Conservation (phyloP, 1,284 basidiomycete genomes). For the Leccinum pallidistipes region DNA sequence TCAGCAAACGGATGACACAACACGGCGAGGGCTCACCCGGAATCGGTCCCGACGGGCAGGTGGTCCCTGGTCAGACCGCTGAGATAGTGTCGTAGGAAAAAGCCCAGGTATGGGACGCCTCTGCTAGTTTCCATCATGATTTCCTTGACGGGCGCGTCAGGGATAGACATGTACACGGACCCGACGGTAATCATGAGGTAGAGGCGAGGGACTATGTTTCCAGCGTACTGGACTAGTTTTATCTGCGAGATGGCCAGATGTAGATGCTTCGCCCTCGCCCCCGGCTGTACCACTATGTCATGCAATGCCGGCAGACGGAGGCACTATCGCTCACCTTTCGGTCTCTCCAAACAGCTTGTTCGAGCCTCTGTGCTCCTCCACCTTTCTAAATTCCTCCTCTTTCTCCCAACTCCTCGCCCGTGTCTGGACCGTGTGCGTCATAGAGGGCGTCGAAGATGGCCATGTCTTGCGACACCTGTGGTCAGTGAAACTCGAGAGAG, state of each 20-base stretch:
- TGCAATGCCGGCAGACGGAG: too few relatives aligned
- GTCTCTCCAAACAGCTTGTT: too few relatives aligned
- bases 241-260: constrained; percentile 77
- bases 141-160: constrained; percentile 91
- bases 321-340: too few relatives aligned
- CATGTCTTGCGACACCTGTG: too few relatives aligned
- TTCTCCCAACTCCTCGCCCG: too few relatives aligned
- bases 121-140: constrained; percentile 99
- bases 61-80: constrained; percentile 94
- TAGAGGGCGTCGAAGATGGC: too few relatives aligned
- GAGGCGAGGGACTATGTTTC: constrained; percentile 90
- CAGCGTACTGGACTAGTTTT: constrained; percentile 96
- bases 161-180: constrained; percentile 95
- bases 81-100: constrained; percentile 91
- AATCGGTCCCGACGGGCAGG: constrained; percentile 78
- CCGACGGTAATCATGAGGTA: constrained; percentile 99
- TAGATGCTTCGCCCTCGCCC: too few relatives aligned
- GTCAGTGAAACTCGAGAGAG: too few relatives aligned
- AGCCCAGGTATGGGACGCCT: constrained; percentile 92
- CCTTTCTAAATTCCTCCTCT: too few relatives aligned
- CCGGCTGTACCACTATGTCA: too few relatives aligned
- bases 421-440: too few relatives aligned
- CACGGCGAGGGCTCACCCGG: constrained; percentile 59
- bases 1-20: not conserved
- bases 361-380: too few relatives aligned